These are phyloP conservation scores for Colletotrichum orbiculare DNA, from an alignment of 2,329 filamentous ascomycete species.

Conservation along the genomic window DNA sequence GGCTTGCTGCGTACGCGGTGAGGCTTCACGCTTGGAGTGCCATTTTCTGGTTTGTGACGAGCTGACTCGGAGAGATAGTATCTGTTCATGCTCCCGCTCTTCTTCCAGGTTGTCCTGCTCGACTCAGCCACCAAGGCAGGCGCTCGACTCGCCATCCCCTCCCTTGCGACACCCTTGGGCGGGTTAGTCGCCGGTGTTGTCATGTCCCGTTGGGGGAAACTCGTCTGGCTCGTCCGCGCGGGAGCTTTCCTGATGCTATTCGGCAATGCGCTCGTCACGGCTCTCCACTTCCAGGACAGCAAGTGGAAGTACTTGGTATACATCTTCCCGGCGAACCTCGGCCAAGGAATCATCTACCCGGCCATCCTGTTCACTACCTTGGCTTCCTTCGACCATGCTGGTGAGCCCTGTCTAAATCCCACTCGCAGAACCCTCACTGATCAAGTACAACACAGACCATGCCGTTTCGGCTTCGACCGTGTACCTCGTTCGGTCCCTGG, in stretches of 20 bases:
- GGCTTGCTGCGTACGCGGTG: slow-evolving; percentile 71
- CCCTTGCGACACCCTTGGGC: slow-evolving; percentile 67
- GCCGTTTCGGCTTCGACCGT: slow-evolving; percentile 71
- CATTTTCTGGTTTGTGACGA: background rate
- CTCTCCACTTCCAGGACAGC: slow-evolving; percentile 60
- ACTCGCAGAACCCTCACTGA: background rate
- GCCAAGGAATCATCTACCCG: slow-evolving; percentile 70
- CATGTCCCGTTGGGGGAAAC: slow-evolving; percentile 66
- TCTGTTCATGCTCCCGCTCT: slow-evolving; percentile 76
- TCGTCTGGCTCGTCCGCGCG: slow-evolving; percentile 62
- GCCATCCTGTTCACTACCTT: slow-evolving; percentile 70
- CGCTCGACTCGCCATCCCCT: slow-evolving; percentile 71
- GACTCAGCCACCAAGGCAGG: slow-evolving; percentile 74
- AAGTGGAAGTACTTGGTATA: slow-evolving; percentile 66
- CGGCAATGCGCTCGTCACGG: slow-evolving; percentile 64
- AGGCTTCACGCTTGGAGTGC: slow-evolving; percentile 41
- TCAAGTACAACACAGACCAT: slow-evolving; percentile 57
- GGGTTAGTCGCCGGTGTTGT: slow-evolving; percentile 67
- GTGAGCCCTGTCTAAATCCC: slow-evolving; percentile 49
- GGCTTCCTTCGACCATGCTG: slow-evolving; percentile 70
- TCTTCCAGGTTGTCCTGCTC: slow-evolving; percentile 74
- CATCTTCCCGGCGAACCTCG: slow-evolving; percentile 68
- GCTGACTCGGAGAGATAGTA: slow-evolving; percentile 52
- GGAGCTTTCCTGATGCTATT: slow-evolving; percentile 63
- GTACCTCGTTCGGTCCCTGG: slow-evolving; percentile 72